These are phyloP conservation scores for Aspergillus melleus DNA, from an alignment of 2,329 filamentous ascomycete genomes.

Conservation along the genomic window DNA sequence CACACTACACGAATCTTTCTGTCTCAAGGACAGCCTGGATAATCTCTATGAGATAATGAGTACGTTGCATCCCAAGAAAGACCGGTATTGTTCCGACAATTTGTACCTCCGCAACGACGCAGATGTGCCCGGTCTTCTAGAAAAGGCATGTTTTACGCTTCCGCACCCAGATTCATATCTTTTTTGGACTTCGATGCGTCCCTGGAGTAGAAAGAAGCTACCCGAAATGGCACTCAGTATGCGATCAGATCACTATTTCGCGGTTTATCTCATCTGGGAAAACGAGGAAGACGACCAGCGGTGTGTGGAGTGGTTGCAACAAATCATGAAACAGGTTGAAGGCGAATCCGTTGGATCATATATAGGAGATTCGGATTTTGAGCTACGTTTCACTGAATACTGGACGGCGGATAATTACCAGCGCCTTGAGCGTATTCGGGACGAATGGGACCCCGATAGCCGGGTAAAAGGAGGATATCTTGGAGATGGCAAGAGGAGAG, in stretches of 20 bases:
- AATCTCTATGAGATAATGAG: constrained; percentile 45
- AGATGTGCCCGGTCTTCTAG: constrained; percentile 47
- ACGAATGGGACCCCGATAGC: constrained; percentile 26
- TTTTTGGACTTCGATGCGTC: constrained; percentile 55
- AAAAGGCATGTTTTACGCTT: constrained; percentile 50
- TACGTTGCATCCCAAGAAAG: constrained; percentile 48
- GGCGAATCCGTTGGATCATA: constrained; percentile 51
- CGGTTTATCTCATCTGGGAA: constrained; percentile 55
- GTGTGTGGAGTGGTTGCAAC: constrained; percentile 49
- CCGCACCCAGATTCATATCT: constrained; percentile 48
- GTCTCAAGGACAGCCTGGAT: constrained; percentile 27
- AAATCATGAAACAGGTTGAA: constrained; percentile 43
- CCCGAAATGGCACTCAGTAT: constrained; percentile 57
- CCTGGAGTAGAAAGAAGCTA: constrained; percentile 43
- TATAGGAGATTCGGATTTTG: constrained; percentile 57
- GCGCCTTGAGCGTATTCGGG: constrained; percentile 44
- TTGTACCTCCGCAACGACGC: constrained; percentile 51
- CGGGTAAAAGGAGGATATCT: constrained; percentile 9
- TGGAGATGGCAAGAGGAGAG: neutral
- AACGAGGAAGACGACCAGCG: constrained; percentile 45
- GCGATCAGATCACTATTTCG: constrained; percentile 59
- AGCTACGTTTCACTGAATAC: constrained; percentile 46
- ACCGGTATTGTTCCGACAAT: constrained; percentile 55
- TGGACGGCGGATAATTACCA: constrained; percentile 48
- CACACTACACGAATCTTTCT: constrained; percentile 39